Conservation (phyloP, 352 stramenopile genomes). For the Phytophthora pini region DNA sequence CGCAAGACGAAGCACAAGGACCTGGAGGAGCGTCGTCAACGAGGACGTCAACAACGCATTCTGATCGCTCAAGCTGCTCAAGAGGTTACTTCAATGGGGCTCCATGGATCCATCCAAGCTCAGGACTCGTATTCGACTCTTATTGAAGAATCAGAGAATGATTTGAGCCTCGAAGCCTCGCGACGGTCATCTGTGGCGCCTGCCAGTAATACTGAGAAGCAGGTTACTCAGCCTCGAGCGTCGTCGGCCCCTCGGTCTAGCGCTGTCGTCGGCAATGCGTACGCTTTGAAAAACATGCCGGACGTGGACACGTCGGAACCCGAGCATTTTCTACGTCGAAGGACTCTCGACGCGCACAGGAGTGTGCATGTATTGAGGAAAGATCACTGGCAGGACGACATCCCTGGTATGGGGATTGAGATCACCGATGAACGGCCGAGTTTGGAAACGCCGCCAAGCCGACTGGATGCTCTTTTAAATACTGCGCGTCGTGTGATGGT, state of each 20-base stretch:
- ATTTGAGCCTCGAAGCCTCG: conserved; percentile 2
- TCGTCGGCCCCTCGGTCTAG: conserved; percentile 35
- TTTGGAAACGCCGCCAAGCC: conserved; percentile 18
- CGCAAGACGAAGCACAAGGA: conserved; percentile 72
- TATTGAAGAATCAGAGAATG: conserved; percentile 26
- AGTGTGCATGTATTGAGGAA: conserved; percentile 47
- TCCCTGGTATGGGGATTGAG: conserved; percentile 55
- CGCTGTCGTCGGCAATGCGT: conserved; percentile 36
- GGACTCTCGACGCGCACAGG: conserved; percentile 32
- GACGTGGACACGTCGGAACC: conserved; percentile 30
- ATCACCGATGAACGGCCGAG: conserved; percentile 60
- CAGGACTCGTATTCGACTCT: conserved; percentile 19
- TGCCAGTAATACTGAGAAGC: conserved; percentile 10
- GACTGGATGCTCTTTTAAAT: conserved; percentile 19
- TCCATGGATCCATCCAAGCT: conserved; percentile 10
- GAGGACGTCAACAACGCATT: conserved; percentile 59
- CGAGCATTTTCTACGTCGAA: conserved; percentile 65
- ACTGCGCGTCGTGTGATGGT: conserved; percentile 26
- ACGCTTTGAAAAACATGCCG: conserved; percentile 24
- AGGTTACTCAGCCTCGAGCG: conserved; percentile 13
- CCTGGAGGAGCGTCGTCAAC: conserved; percentile 64
- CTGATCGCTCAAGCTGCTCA: conserved; percentile 26
- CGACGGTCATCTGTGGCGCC: conserved; percentile 23
- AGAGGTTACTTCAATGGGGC: conserved; percentile 14
- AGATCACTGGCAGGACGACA: conserved; percentile 45